Percentiles rank a stretch among this genome's conserved stretches.
Evolutionary conservation across 345 rosid species (phyloP).

Genomic region (Draba incana): DNA sequence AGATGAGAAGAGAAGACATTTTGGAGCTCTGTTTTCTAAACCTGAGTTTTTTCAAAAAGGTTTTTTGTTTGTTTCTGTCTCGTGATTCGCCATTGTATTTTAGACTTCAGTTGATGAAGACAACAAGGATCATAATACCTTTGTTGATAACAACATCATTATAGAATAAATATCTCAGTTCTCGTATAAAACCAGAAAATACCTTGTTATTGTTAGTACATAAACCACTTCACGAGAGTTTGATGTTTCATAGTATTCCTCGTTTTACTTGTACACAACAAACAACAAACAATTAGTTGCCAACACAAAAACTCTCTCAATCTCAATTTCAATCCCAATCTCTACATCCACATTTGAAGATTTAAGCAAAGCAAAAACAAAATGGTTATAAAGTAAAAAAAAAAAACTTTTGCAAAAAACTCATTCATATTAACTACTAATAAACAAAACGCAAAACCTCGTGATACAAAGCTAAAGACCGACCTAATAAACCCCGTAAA

Average conservation of each 20-base stretch:
- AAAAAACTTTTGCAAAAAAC: neutral
- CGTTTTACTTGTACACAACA: constrained; percentile 26
- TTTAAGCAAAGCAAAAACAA: neutral
- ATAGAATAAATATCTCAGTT: no score
- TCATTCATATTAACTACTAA: neutral
- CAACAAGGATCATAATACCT: constrained; percentile 1
- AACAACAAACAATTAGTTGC: constrained; percentile 4
- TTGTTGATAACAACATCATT: constrained; percentile 3
- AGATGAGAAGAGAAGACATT: constrained; percentile 33
- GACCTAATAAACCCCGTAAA: constrained; percentile 8
- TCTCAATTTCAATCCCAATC: neutral
- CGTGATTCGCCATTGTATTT: constrained; percentile 36
- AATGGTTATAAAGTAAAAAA: neutral
- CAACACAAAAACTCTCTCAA: constrained; percentile 17
- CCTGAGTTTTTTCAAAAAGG: constrained; percentile 16
- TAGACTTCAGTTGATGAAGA: constrained; percentile 19
- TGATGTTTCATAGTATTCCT: constrained; percentile 15
- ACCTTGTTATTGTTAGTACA: no score
- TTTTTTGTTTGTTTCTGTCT: constrained; percentile 34
- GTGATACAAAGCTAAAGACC: constrained; percentile 22
- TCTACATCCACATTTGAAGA: constrained; percentile 7
- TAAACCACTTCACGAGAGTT: constrained; percentile 17
- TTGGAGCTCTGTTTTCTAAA: constrained; percentile 11
- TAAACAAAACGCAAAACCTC: constrained; percentile 26
- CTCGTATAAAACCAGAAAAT: no score